phyloP scores from a whole-genome alignment of 495 filamentous ascomycete species.

The Annulohypoxylon bovei region DNA sequence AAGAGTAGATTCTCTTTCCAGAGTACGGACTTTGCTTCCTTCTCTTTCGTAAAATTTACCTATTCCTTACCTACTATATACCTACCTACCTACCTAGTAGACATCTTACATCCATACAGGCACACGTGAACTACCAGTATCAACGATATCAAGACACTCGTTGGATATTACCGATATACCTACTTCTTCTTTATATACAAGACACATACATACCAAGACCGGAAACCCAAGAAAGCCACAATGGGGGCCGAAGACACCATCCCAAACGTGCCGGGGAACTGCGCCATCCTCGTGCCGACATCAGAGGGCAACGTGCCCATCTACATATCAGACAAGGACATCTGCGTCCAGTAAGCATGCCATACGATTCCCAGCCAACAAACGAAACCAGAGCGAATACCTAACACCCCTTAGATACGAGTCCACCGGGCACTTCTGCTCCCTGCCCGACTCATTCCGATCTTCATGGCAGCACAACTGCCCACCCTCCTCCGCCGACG shows the following conservation, averaged over 20 bases:
- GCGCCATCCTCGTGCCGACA: slow-evolving; percentile 6
- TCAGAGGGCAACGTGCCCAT: neutral
- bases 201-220: neutral
- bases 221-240: neutral
- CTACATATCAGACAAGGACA: neutral
- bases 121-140: neutral
- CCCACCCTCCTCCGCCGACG: neutral
- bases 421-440: slow-evolving; percentile 18
- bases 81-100: neutral
- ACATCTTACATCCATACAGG: neutral
- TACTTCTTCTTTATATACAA: neutral
- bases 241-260: neutral
- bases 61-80: too few species aligned
- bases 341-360: slow-evolving; percentile 6
- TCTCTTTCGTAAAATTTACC: too few species aligned
- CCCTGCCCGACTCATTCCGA: neutral
- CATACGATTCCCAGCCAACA: neutral
- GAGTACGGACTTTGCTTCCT: too few species aligned
- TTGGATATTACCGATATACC: neutral
- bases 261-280: neutral
- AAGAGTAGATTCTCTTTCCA: too few species aligned
- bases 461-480: neutral
- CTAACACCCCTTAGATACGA: slow-evolving; percentile 12
- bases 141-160: neutral
- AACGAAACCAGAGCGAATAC: neutral